Evolutionary conservation across 352 stramenopile species (phyloP).

Genomic region (Globisporangium acanthophoron): DNA sequence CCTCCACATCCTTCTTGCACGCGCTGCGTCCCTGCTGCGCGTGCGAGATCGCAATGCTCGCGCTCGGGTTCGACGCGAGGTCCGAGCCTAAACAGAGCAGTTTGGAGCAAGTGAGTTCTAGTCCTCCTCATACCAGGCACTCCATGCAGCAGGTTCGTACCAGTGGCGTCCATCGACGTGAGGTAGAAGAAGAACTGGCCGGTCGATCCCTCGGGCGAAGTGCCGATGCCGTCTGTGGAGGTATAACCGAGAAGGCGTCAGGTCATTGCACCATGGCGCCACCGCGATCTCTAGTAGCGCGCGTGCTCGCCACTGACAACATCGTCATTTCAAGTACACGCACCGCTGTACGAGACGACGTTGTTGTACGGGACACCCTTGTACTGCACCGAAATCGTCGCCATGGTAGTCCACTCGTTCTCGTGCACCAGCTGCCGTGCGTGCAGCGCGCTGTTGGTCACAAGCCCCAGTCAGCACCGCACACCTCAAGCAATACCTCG

Average conservation of each 20-base stretch:
- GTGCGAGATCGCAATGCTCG: conserved; percentile 57
- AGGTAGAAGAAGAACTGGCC: conserved; percentile 73
- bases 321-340: conserved; percentile 1
- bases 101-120: not conserved
- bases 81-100: conserved; percentile 23
- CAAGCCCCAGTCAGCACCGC: not conserved
- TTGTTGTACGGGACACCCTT: conserved; percentile 44
- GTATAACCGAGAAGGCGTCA: too few species aligned
- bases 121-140: too few species aligned
- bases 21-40: conserved; percentile 36
- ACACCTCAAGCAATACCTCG: not conserved
- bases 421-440: conserved; percentile 58
- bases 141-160: conserved; percentile 10
- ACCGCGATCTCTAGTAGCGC: not conserved
- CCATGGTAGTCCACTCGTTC: conserved; percentile 61
- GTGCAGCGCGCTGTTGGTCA: conserved; percentile 27
- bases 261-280: not conserved
- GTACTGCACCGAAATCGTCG: conserved; percentile 57
- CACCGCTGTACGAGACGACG: conserved; percentile 69
- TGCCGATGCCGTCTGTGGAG: conserved; percentile 47
- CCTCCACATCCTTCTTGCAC: conserved; percentile 66
- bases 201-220: conserved; percentile 37
- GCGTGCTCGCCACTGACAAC: too few species aligned
- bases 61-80: conserved; percentile 44
- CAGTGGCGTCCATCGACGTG: conserved; percentile 42